These are phyloP conservation scores for Oidiodendron maius DNA, from an alignment of 495 filamentous ascomycete genomes.

Conservation along the genomic window DNA sequence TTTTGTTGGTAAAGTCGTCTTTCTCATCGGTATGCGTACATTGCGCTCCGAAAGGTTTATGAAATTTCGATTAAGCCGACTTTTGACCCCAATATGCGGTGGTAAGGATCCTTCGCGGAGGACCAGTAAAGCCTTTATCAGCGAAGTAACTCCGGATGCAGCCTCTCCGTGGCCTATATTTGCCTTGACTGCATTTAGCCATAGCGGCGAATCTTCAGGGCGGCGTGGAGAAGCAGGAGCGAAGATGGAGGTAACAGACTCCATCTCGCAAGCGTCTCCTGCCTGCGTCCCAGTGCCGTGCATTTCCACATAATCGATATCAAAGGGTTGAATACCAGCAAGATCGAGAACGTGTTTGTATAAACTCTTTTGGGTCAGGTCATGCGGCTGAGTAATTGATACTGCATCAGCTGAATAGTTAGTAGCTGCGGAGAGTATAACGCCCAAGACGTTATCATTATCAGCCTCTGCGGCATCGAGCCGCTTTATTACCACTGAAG, in stretches of 20 bases:
- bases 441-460: constrained; percentile 65
- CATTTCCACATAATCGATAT: constrained; percentile 79
- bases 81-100: constrained; percentile 74
- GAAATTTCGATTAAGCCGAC: constrained; percentile 70
- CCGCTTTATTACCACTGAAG: constrained; percentile 65
- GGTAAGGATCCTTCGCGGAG: constrained; percentile 47
- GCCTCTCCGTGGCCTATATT: constrained; percentile 91
- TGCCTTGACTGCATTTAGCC: constrained; percentile 77
- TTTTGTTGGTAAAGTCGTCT: constrained; percentile 24
- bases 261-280: constrained; percentile 74
- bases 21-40: too few relatives aligned
- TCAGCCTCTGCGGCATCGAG: constrained; percentile 69
- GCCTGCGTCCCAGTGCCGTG: constrained; percentile 86
- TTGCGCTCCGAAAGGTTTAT: constrained; percentile 65
- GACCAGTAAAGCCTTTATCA: constrained; percentile 79
- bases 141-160: constrained; percentile 60
- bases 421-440: constrained; percentile 58
- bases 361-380: constrained; percentile 59
- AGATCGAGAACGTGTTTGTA: constrained; percentile 55
- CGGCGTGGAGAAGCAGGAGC: constrained; percentile 64
- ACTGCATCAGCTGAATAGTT: constrained; percentile 73
- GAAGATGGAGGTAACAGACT: constrained; percentile 70
- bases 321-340: constrained; percentile 62
- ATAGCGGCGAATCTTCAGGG: constrained; percentile 60
- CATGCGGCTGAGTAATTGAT: constrained; percentile 77